These are phyloP conservation scores for Notholithocarpus densiflorus DNA, from an alignment of 306 rosid genomes.

Conservation along the genomic window DNA sequence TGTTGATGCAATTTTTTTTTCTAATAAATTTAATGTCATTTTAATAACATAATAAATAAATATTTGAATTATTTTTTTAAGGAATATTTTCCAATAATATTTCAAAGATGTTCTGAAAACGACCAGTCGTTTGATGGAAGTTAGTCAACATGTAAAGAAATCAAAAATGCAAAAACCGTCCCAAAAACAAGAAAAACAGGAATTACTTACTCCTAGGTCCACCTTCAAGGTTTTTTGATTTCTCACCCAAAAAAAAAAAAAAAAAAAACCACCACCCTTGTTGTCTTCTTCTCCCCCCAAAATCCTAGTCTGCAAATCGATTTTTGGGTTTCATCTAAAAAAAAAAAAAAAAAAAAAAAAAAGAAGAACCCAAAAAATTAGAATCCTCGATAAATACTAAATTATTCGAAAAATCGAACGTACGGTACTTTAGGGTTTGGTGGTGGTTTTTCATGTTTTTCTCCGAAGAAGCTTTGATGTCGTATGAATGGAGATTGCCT, in stretches of 20 bases:
- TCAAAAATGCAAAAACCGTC: too few relatives aligned
- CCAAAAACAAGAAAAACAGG: too few relatives aligned
- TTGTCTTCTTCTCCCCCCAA: neutral
- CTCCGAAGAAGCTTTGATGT: constrained; percentile 73
- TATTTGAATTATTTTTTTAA: too few relatives aligned
- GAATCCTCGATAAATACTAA: neutral
- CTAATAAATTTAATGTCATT: too few relatives aligned
- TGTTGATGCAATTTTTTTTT: too few relatives aligned
- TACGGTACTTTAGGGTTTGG: constrained; percentile 27
- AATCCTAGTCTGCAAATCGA: constrained; percentile 10
- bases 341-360: neutral
- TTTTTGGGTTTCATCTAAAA: constrained; percentile 10
- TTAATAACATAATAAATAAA: too few relatives aligned
- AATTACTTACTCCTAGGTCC: neutral
- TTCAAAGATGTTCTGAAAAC: neutral
- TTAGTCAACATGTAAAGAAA: neutral
- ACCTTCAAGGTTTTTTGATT: neutral
- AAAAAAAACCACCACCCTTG: neutral
- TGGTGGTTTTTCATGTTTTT: constrained; percentile 33
- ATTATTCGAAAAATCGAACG: too few relatives aligned
- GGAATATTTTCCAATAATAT: neutral
- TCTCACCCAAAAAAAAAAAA: neutral
- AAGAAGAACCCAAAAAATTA: too few relatives aligned
- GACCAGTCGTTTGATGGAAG: neutral
- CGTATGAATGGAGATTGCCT: constrained; percentile 79